Percentiles rank a stretch among this genome's conserved stretches.
Conservation (phyloP, 371 early-diverging fungal genomes). For the Parasitella parasitica region DNA sequence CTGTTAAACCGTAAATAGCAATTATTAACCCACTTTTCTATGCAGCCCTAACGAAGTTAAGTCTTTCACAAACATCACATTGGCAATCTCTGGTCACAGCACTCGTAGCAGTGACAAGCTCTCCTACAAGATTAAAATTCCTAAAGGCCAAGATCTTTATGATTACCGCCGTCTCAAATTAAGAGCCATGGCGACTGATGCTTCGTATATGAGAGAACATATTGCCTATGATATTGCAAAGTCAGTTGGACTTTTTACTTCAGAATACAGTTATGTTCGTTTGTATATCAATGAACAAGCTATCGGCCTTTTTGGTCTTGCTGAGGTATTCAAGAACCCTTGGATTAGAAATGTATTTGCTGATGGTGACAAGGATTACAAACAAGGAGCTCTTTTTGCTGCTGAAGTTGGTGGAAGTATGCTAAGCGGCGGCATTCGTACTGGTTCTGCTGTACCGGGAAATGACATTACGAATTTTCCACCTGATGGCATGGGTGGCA, state of each 20-base stretch:
- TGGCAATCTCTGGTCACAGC: slow-evolving; percentile 30
- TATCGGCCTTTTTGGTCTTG: slow-evolving; percentile 36
- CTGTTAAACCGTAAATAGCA: background rate
- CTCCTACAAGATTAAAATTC: slow-evolving; percentile 28
- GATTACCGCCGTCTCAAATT: slow-evolving; percentile 35
- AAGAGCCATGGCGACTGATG: slow-evolving; percentile 39
- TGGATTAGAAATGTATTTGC: slow-evolving; percentile 35
- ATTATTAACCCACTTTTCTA: background rate
- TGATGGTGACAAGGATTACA: slow-evolving; percentile 25
- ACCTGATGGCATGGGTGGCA: background rate
- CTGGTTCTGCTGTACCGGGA: background rate
- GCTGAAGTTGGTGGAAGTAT: slow-evolving; percentile 22
- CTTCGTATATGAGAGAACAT: slow-evolving; percentile 52
- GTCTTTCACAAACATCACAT: slow-evolving; percentile 5
- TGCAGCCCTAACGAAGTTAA: slow-evolving; percentile 2
- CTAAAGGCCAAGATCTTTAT: slow-evolving; percentile 23
- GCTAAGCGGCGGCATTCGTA: no score
- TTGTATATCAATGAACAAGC: slow-evolving; percentile 31
- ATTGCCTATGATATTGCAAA: slow-evolving; percentile 46
- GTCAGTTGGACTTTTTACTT: slow-evolving; percentile 42
- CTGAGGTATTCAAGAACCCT: slow-evolving; percentile 32
- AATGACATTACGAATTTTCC: background rate
- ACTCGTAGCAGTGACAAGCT: slow-evolving; percentile 19
- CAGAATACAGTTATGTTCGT: slow-evolving; percentile 36
- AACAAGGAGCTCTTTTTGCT: slow-evolving; percentile 21